Percentiles rank a stretch among this genome's conserved stretches.
Evolutionary conservation across 257 asterid genomes (phyloP).

Genomic region (Vinca minor): DNA sequence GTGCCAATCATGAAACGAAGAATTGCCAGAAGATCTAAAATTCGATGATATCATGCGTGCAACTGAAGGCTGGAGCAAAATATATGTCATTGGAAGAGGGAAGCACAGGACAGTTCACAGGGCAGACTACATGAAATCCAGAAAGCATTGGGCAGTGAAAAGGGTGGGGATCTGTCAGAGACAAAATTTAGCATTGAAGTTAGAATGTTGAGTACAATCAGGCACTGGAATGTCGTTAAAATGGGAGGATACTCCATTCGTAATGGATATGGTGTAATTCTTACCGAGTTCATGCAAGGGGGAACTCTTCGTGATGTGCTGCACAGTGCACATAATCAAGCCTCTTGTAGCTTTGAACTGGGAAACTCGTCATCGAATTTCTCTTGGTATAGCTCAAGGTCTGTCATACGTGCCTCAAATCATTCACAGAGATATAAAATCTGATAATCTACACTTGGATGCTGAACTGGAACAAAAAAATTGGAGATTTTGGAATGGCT

Average conservation of each 20-base stretch:
- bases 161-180: conserved; percentile 33
- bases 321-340: conserved; percentile 30
- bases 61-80: conserved; percentile 43
- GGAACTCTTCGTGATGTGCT: conserved; percentile 40
- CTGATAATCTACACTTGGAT: conserved; percentile 44
- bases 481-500: conserved; percentile 47
- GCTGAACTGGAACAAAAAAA: conserved; percentile 36
- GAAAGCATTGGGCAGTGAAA: conserved; percentile 21
- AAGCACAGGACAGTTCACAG: conserved; percentile 44
- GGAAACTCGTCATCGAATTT: conserved; percentile 34
- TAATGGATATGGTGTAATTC: conserved; percentile 35
- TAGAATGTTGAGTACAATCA: conserved; percentile 31
- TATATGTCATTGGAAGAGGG: conserved; percentile 49
- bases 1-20: conserved; percentile 26
- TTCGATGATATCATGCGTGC: conserved; percentile 37
- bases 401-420: conserved; percentile 43
- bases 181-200: conserved; percentile 28
- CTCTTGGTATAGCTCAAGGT: conserved; percentile 48
- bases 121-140: conserved; percentile 30
- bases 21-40: conserved; percentile 33
- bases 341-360: conserved; percentile 29
- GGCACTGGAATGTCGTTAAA: conserved; percentile 45
- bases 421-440: conserved; percentile 47
- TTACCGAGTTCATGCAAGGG: conserved; percentile 37
- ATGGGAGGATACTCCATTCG: conserved; percentile 42